Base-by-base conservation (phyloP, 2,329 filamentous ascomycete genomes). In the Leptodontidium sp. region DNA sequence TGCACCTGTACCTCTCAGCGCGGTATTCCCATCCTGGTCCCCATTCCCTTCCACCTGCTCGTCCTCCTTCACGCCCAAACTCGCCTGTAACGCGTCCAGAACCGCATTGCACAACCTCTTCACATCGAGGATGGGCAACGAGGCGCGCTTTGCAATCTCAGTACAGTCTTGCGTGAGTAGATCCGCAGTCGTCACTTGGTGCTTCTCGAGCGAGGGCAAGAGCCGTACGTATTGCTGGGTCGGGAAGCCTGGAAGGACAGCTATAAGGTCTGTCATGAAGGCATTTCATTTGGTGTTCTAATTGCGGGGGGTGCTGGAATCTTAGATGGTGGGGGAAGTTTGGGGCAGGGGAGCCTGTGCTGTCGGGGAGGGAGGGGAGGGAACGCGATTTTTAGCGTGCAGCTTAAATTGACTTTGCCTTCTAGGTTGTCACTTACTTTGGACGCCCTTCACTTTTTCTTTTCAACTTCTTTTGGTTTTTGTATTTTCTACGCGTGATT, bases 141-240 rank as follows among this genome's bases (percentile, higher is more conserved):
- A 90, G 61, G 94, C 94, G 79, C 93, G 91, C 82, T 92, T 96
- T 67, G 93, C 93, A 72, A 98, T 88, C 77, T 97, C 92, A 70
- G 90, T 85, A 4, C 90, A 86, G 77, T 97, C 93, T 71, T 97
- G 89, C 2, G 93, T 93, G 75, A 99, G 86, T 61, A 99, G 87
- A 79, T 99, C 96, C 75, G 89, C 90, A 40, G 92, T 92, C 32
- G 92, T 92, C 78, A 99, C 84, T 63, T 86, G 84, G 75, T 92
- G 89, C 78, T 88, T 88, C 82, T 98, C 95, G 66, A 98, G 87
- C 26, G 89, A 88, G 2, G 93, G 90, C 40, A 98, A 82, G 58
- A 98, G 89, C 76, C 91, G 89, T 52, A 90, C 85, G 81, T 92
- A 95, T 70, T 86, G 86, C 77, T 87, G 85, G 72, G 87, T 85